These are phyloP conservation scores for Crucibulum laeve DNA, from an alignment of 768 basidiomycete genomes.

Conservation along the genomic window DNA sequence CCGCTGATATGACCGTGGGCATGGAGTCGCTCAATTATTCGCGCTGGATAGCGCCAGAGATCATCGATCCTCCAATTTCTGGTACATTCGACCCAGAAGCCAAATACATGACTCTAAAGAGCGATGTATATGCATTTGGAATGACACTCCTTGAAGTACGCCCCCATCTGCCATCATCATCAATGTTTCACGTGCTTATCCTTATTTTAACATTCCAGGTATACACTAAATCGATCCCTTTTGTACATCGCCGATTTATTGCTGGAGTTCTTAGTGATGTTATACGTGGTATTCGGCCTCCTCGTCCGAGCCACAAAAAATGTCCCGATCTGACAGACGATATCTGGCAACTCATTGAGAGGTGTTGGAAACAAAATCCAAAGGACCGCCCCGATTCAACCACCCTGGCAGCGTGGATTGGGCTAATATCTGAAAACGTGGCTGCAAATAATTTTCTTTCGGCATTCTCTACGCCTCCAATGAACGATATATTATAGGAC, in stretches of 20 bases:
- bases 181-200: background rate
- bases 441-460: too few relatives aligned
- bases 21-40: conserved; percentile 1
- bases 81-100: background rate
- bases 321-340: background rate
- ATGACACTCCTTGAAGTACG: conserved; percentile 20
- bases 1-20: conserved; percentile 4
- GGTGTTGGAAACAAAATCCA: background rate
- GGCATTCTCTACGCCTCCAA: too few relatives aligned
- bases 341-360: background rate
- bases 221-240: background rate
- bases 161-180: background rate
- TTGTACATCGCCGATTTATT: background rate
- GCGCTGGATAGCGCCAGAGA: conserved; percentile 22
- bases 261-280: background rate
- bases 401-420: background rate
- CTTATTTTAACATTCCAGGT: background rate
- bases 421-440: too few relatives aligned
- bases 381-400: background rate
- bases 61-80: conserved; percentile 4
- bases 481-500: too few relatives aligned
- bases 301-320: background rate
- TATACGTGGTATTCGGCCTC: background rate
- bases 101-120: conserved; percentile 2
- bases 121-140: conserved; percentile 20